Evolutionary conservation across 169 alveolate species (phyloP), one percentile per base, ranked within the genome.

Genomic region (Cryptosporidium sp.): DNA sequence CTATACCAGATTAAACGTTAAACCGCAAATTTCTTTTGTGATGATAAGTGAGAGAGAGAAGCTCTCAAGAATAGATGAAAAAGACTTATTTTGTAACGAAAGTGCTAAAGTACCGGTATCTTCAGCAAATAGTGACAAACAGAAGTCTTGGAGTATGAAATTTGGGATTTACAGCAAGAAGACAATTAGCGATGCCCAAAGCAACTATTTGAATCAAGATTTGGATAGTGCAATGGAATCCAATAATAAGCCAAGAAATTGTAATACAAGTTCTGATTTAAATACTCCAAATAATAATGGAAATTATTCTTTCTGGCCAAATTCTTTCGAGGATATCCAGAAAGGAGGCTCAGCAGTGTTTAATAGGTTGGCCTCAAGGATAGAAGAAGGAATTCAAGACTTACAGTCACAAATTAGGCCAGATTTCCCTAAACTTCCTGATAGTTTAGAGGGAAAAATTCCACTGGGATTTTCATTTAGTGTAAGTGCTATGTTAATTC

Each of bases 351-450:
- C 89, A 80, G 61, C 75, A 48, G 89, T 80, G 42, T 65, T 80
- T 61, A 80, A 33, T 31, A 61, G 89, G 23, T 29, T 80, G 26
- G 75, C 89, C 44, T 62, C 89, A 14, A 80, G 89, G 62, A 80
- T 80, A 26, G 89, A 80, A 44, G 89, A 80, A 48, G 89, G 89
- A 29, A 80, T 80, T 80, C 89, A 80, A 80, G 89, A 80, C 31
- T 62, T 80, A 29, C 89, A 80, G n/a, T 65, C 56, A 23, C 89
- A 80, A 42, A 45, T 80, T 23, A 37, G 53, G 65, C 89, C 89
- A 35, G 89, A 80, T 33, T 80, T 80, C 33, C 89, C 89, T n/a
- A 80, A 62, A 16, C 89, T 62, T 29, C 68, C 89, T 9, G 52
- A 60, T 45, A 73, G 16, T 8, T n/a, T 51, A 7, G 69, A 48